Conservation (phyloP, 495 filamentous ascomycete genomes). For the Bathelium albidoporum region DNA sequence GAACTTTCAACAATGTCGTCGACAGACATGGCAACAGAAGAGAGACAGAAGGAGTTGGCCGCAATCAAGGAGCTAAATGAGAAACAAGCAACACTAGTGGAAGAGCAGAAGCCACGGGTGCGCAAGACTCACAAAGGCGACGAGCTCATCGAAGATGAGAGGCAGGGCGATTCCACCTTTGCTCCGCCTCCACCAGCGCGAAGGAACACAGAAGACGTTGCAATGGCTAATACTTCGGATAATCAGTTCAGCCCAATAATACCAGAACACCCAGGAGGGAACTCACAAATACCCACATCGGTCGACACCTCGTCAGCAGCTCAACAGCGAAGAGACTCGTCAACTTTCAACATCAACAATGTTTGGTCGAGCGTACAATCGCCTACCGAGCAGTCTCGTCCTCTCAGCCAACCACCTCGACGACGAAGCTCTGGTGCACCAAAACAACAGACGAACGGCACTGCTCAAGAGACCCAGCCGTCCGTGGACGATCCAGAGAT, state of each 20-base stretch:
- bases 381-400: conserved; percentile 30
- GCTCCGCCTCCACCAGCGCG: conserved; percentile 1
- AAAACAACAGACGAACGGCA: conserved; percentile 22
- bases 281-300: background rate
- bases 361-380: conserved; percentile 57
- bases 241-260: background rate
- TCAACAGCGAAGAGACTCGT: conserved; percentile 10
- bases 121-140: conserved; percentile 92
- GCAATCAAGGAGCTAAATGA: conserved; percentile 69
- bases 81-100: conserved; percentile 74
- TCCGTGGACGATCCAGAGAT: conserved; percentile 69
- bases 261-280: background rate
- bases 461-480: conserved; percentile 37
- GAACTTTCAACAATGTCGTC: conserved; percentile 72
- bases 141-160: conserved; percentile 69
- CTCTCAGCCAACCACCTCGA: conserved; percentile 31
- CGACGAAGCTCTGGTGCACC: conserved; percentile 39
- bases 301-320: background rate
- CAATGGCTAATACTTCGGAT: background rate
- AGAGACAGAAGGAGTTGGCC: conserved; percentile 69
- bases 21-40: conserved; percentile 84
- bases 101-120: conserved; percentile 67
- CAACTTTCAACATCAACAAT: conserved; percentile 58
- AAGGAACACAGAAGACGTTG: conserved; percentile 1
- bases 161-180: background rate